These are phyloP conservation scores for Blastobotrys apis DNA, from an alignment of 1,139 yeast genomes.

Conservation along the genomic window DNA sequence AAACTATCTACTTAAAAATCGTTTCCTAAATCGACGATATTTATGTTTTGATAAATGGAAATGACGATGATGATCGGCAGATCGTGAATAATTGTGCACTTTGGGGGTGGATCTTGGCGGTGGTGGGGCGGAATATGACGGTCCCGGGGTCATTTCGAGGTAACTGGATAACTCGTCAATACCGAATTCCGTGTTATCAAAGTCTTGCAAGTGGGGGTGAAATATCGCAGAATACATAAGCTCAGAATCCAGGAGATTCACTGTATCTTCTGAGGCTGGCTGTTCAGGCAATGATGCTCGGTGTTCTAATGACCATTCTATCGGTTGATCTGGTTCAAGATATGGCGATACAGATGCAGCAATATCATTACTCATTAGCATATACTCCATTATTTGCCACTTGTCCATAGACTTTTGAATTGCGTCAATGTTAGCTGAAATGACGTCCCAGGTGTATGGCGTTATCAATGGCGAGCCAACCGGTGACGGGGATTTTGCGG, in stretches of 20 bases:
- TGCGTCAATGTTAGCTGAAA: slow-evolving; percentile 20
- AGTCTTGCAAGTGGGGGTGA: neutral
- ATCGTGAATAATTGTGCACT: neutral
- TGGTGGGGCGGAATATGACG: neutral
- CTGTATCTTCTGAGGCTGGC: neutral
- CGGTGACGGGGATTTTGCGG: neutral
- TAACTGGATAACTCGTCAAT: slow-evolving; percentile 2
- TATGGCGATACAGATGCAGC: neutral
- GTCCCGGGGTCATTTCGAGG: neutral
- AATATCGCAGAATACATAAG: neutral
- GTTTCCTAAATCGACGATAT: neutral
- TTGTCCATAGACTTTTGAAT: slow-evolving; percentile 20
- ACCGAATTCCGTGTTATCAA: neutral
- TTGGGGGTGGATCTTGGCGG: slow-evolving; percentile 1
- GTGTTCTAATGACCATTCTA: neutral
- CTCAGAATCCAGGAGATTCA: neutral
- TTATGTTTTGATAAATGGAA: neutral
- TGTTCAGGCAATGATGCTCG: neutral
- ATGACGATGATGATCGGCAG: neutral
- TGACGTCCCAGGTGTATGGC: slow-evolving; percentile 25
- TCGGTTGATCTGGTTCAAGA: neutral
- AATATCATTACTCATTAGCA: neutral
- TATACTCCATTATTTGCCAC: slow-evolving; percentile 14
- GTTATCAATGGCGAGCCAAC: neutral
- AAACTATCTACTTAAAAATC: neutral